Base-by-base conservation (phyloP, 495 filamentous ascomycete species). In the Daldinia loculata region DNA sequence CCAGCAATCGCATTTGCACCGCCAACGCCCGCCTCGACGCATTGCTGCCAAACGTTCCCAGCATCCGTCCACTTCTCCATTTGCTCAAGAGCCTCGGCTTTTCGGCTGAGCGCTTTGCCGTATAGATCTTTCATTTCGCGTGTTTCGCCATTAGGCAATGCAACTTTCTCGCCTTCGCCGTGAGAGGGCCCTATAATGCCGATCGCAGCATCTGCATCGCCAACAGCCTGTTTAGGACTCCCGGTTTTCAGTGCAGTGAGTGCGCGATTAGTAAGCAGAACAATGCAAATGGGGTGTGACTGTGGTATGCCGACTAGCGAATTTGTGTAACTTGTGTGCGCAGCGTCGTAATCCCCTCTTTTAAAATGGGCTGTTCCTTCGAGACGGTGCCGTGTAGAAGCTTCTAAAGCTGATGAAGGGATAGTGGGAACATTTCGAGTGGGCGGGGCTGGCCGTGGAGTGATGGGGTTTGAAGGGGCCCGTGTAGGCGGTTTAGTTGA, bases 81-180 rank as follows among this genome's bases (percentile, higher is more conserved):
- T 72, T 98, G 92, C 80, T 99, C 95, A 30, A 98, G 84, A 2
- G 92, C 95, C 78, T 98, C 96, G 14, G 96, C 95, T 83, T 98
- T 98, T 62, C 96, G 90, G 78, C 90, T 94, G 45, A 97, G 83
- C 0, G 94, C 94, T 79, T 98, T 98, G 55, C 92, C 92, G 78
- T 89, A 98, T 75, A 97, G 93, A 41, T 95, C 93, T 51, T 86
- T 90, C 94, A 99, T 98, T 48, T 93, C 90, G 66, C 97, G 96
- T 29, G 85, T 84, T 17, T 90, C 85, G 3, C 78, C 75, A 27
- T 79, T 76, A 19, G 75, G 70, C 2, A 95, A 82, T 29, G 91
- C 86, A 58, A 99, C 92, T 6, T 76, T 86, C 80, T 99, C 95
- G 11, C 84, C 87, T 69, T 92, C 90, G 29, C 96, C 96, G 56